Conservation (phyloP, 305 asterid genomes). For the Striga hermonthica region DNA sequence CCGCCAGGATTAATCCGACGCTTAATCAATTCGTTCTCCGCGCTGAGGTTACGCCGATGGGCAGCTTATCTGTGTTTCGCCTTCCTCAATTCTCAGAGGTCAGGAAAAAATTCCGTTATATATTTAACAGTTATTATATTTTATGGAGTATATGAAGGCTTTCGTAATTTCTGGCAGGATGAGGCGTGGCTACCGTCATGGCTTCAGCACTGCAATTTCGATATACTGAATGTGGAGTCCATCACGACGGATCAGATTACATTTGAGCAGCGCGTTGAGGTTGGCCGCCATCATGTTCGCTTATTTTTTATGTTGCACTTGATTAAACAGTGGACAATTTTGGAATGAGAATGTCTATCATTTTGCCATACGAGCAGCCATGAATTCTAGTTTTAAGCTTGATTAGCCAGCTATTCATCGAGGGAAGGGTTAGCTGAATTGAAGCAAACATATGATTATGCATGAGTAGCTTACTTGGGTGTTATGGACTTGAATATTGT, state of each 20-base stretch:
- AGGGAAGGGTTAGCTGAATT: background rate
- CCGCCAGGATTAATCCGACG: constrained; percentile 20
- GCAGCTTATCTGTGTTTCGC: constrained; percentile 46
- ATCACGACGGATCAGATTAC: constrained; percentile 28
- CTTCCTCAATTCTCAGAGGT: constrained; percentile 74
- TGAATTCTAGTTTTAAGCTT: background rate
- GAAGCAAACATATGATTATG: too few relatives aligned
- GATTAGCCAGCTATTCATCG: background rate
- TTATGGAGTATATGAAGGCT: background rate
- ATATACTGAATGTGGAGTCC: constrained; percentile 33
- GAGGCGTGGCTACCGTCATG: constrained; percentile 56
- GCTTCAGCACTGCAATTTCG: constrained; percentile 49
- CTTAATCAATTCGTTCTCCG: background rate
- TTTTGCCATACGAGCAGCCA: background rate
- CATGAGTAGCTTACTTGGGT: too few relatives aligned
- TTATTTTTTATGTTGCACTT: too few relatives aligned
- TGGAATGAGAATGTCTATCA: background rate
- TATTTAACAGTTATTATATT: background rate
- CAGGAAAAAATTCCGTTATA: background rate
- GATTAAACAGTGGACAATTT: background rate
- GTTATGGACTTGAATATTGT: too few relatives aligned
- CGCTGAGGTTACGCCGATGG: constrained; percentile 32
- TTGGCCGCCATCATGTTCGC: background rate
- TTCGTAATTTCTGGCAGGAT: constrained; percentile 37
- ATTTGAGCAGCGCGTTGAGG: constrained; percentile 46